Base-by-base conservation (phyloP, 441 rosid genomes). In the Populus hybrid region DNA sequence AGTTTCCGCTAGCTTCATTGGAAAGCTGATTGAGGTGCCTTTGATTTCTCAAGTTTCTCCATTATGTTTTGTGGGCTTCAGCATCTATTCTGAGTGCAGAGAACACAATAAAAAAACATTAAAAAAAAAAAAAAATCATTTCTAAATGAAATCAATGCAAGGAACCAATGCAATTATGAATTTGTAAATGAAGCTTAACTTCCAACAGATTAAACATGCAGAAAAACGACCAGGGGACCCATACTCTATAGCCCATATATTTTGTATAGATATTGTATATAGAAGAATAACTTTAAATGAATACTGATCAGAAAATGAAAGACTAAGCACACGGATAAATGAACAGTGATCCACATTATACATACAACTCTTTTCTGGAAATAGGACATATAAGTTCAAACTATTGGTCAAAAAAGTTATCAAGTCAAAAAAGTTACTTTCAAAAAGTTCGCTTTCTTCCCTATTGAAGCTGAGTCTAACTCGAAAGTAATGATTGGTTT, bases 81-180 rank as follows among this genome's bases (percentile, higher is more conserved):
- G 85, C 90, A 85, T 94, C 98, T 92, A 92, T 89, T 91, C 98
- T 95, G 99, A 88, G 86, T 80, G 85, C 86, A 84, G 81, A 75
- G 82, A 80, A 72, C 79, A 82, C 75, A 69, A 74, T 78, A n/a
- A 78, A 53, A 81, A 86, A 81, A 87, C 79, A 80, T 18, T 66
- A n/a, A n/a, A n/a, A n/a, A n/a, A 76, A 76, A 42, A 71, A 66
- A 83, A 30, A 74, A 81, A 76, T 53, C 26, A 26, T 24, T 32
- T 28, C 46, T 57, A 23, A 10, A 53, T 12, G 38, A 6, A 24
- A 23, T 38, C 9, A 38, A 66, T 5, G 28, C 23, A 24, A 75
- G 5, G 64, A 42, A 46, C 38, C 70, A 65, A 26, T 24, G 26
- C 61, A 72, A 26, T 21, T 23, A 28, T 72, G 61, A n/a, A 72